These are phyloP conservation scores for Funneliformis geosporum DNA, from an alignment of 192 early-diverging fungal genomes.

Conservation along the genomic window DNA sequence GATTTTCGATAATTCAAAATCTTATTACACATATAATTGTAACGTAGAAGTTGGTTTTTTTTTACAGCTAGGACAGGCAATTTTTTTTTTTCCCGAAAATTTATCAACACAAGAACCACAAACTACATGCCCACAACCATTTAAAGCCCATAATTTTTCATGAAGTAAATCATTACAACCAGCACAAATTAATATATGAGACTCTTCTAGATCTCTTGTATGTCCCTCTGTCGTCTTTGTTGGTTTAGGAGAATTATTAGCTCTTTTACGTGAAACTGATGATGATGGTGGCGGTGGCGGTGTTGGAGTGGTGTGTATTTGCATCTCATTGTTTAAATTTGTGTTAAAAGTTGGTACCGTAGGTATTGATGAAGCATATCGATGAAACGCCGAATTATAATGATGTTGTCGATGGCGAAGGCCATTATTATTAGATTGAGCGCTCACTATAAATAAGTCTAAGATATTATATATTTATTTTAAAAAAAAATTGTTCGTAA, in stretches of 20 bases:
- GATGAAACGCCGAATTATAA: neutral
- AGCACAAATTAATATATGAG: slow-evolving; percentile 4
- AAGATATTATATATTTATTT: neutral
- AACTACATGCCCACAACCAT: slow-evolving; percentile 2
- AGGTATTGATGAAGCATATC: too few relatives aligned
- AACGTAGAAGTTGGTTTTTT: neutral
- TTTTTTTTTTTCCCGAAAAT: neutral
- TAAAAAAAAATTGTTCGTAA: neutral
- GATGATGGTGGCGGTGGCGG: neutral
- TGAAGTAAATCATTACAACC: neutral
- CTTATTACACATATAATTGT: slow-evolving; percentile 10
- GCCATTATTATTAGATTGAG: neutral
- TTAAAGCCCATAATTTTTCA: slow-evolving; percentile 21
- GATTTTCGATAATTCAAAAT: neutral
- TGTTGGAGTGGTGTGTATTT: neutral
- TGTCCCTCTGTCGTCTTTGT: neutral
- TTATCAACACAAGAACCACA: slow-evolving; percentile 8
- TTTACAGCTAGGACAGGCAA: slow-evolving; percentile 1
- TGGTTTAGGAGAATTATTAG: neutral
- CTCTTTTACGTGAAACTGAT: neutral
- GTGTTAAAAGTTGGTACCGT: neutral
- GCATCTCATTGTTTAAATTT: neutral
- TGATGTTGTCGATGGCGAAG: neutral
- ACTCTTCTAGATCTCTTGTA: neutral
- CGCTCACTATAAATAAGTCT: neutral